A percentile compares a stretch with the other conserved stretches of the same genome.
Evolutionary conservation across 2,329 filamentous ascomycete genomes (phyloP).

Genomic region (Venturiaceae sp.): DNA sequence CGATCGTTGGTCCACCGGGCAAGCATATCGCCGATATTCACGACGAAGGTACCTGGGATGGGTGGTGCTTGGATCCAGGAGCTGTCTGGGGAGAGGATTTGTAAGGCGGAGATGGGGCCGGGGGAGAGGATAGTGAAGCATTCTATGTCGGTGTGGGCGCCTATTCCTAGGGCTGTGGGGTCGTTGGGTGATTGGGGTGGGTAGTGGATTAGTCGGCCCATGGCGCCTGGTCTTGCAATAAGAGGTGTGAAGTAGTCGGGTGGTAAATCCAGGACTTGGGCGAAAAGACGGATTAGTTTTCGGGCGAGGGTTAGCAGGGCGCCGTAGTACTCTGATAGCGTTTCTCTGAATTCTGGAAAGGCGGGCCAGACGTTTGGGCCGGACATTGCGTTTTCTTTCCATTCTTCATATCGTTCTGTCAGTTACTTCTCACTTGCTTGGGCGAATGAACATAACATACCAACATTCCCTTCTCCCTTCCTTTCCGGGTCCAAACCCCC

Average conservation of each 20-base stretch:
- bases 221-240: neutral
- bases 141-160: slow-evolving; percentile 53
- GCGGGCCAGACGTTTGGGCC: neutral
- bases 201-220: too few relatives aligned
- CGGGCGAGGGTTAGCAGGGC: neutral
- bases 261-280: neutral
- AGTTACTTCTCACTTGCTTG: too few relatives aligned
- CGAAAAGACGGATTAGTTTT: neutral
- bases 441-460: too few relatives aligned
- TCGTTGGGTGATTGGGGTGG: slow-evolving; percentile 38
- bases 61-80: slow-evolving; percentile 42
- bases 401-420: too few relatives aligned
- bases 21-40: slow-evolving; percentile 48
- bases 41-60: slow-evolving; percentile 41
- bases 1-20: slow-evolving; percentile 46
- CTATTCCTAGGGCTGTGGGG: slow-evolving; percentile 41
- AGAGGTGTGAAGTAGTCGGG: neutral
- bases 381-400: neutral
- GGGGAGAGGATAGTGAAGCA: slow-evolving; percentile 57
- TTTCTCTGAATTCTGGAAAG: neutral
- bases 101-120: slow-evolving; percentile 38
- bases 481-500: too few relatives aligned
- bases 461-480: too few relatives aligned
- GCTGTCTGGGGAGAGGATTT: slow-evolving; percentile 40
- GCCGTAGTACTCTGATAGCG: neutral